phyloP scores from a whole-genome alignment of 192 early-diverging fungal species.

The Backusella parvicylindrica region DNA sequence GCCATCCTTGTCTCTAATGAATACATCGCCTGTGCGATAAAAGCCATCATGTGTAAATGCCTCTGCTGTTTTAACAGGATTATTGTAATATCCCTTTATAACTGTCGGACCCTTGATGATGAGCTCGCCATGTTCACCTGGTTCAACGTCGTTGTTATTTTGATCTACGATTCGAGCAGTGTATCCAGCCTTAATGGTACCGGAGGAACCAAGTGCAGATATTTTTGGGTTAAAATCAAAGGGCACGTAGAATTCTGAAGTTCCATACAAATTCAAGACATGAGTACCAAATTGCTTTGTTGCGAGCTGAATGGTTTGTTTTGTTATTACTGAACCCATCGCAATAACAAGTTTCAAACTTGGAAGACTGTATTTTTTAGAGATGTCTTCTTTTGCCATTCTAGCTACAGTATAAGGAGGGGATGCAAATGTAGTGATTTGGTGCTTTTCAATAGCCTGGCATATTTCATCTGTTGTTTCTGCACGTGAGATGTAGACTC shows the following conservation, averaged over 20 bases:
- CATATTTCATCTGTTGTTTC: slow-evolving; percentile 11
- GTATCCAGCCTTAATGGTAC: slow-evolving; percentile 29
- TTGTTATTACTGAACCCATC: background rate
- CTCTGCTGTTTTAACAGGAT: slow-evolving; percentile 33
- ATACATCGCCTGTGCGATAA: slow-evolving; percentile 56
- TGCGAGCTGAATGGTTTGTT: background rate
- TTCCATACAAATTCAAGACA: background rate
- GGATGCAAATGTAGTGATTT: background rate
- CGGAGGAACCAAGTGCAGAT: slow-evolving; percentile 26
- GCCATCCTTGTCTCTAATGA: slow-evolving; percentile 45
- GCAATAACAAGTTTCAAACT: slow-evolving; percentile 1
- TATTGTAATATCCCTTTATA: slow-evolving; percentile 44
- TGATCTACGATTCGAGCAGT: slow-evolving; percentile 39
- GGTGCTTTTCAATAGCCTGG: background rate
- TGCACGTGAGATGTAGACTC: slow-evolving; percentile 5
- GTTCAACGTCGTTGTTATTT: slow-evolving; percentile 22
- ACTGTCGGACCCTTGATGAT: slow-evolving; percentile 41
- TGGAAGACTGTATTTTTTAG: background rate
- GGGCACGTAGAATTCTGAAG: background rate
- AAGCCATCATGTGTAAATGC: slow-evolving; percentile 48
- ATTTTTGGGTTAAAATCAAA: background rate
- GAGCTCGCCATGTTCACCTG: slow-evolving; percentile 52
- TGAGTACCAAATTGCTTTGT: background rate
- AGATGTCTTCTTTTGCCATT: background rate
- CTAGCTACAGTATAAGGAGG: background rate